Base-by-base conservation (phyloP, 2,329 filamentous ascomycete genomes). In the Cladophialophora immunda region DNA sequence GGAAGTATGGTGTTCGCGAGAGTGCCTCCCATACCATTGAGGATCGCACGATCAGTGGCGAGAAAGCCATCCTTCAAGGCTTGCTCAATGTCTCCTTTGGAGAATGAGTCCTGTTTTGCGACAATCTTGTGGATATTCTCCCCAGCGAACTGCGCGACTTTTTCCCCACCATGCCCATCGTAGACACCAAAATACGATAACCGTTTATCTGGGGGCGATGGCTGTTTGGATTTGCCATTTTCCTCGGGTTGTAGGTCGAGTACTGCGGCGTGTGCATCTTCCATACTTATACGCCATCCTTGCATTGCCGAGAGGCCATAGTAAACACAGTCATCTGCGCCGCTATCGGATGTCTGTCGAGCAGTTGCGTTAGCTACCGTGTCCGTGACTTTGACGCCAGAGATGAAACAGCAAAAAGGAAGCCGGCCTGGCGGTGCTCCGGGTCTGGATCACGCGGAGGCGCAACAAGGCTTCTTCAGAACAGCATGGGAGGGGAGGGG, bases 241-340 rank as follows among this genome's bases (percentile, higher is more conserved):
- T 82, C 82, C 68, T 84, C 83, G 68, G 88, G 84, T 76, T 95
- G 88, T 73, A 98, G 88, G 80, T 98, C 92, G 78, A 99, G 91
- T 60, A 98, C 84, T 64, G 92, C 87, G 69, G 92, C 92, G 83
- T 99, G 95, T 71, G 95, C 90, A 79, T 99, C 95, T 81, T 99
- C 95, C 95, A 99, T 99, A 85, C 92, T 97, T 83, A 99, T 98
- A 83, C 95, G 92, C 95, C 95, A 99, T 85, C 95, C 95, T 83
- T 99, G 95, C 95, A 99, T 99, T 81, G 93, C 93, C 73, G 95
- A 99, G 73, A 98, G 89, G 78, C 95, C 95, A 81, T 92, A 99
- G 78, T 95, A 82, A 78, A 97, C 89, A 78, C 92, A 90, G 72
- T 97, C 93, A 92, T 98, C 94, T 83, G 93, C 90, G 81, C 94